Percentiles rank a stretch among this genome's conserved stretches.
These are phyloP conservation scores for Sporisorium reilianum DNA, from an alignment of 1,284 basidiomycete genomes.

Conservation along the genomic window DNA sequence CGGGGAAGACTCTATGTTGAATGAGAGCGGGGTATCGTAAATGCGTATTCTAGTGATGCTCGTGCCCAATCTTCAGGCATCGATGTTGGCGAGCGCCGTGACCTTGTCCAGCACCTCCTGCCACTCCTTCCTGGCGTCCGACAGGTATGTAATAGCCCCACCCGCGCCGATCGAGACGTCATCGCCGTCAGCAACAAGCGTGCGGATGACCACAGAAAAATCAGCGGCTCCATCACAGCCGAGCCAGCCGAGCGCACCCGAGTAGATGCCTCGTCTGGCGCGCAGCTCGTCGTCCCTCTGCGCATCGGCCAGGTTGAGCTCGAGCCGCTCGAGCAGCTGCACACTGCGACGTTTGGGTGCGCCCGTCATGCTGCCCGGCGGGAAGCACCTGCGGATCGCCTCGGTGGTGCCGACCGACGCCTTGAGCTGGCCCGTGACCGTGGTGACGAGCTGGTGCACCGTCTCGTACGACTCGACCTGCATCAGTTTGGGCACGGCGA, in stretches of 20 bases:
- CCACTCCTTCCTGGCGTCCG: constrained; percentile 88
- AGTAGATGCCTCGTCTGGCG: constrained; percentile 80
- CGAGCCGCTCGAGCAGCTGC: constrained; percentile 86
- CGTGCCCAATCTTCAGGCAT: constrained; percentile 9
- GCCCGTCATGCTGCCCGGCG: constrained; percentile 92
- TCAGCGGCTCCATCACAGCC: constrained; percentile 88
- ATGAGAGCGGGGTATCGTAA: constrained; percentile 9
- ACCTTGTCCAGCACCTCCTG: constrained; percentile 89
- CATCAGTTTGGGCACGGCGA: constrained; percentile 87
- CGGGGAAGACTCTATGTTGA: constrained; percentile 11
- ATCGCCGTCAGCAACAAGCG: constrained; percentile 82
- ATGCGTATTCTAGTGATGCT: background rate
- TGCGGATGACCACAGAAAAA: constrained; percentile 95
- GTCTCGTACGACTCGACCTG: constrained; percentile 91
- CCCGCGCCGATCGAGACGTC: constrained; percentile 81
- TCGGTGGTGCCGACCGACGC: constrained; percentile 75
- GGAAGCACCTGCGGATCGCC: constrained; percentile 77
- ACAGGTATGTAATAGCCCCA: constrained; percentile 94
- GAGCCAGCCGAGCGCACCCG: constrained; percentile 87
- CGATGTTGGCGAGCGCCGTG: constrained; percentile 42
- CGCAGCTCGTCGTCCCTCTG: constrained; percentile 31
- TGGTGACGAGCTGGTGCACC: constrained; percentile 96
- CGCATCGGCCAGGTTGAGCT: constrained; percentile 69
- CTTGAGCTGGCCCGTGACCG: constrained; percentile 75
- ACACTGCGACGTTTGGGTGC: constrained; percentile 95